Evolutionary conservation across 306 rosid species (phyloP).

Genomic region (Vigna hirtella): DNA sequence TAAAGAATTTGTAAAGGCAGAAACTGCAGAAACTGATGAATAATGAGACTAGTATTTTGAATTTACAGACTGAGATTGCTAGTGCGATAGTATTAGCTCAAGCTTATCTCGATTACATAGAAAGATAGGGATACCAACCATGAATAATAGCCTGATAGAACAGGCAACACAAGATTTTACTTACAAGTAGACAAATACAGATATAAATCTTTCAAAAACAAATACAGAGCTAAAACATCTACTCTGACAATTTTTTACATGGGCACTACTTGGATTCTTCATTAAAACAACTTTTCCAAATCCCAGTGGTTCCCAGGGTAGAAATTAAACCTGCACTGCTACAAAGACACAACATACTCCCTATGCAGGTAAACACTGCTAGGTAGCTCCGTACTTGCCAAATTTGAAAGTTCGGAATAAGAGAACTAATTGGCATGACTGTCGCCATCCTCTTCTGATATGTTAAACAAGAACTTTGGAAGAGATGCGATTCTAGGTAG

Average conservation of each 20-base stretch:
- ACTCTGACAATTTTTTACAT: conserved; percentile 38
- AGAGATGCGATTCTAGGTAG: conserved; percentile 88
- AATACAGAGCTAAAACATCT: conserved; percentile 27
- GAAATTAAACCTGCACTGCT: conserved; percentile 31
- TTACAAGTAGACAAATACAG: conserved; percentile 25
- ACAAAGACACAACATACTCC: conserved; percentile 19
- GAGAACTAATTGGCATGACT: conserved; percentile 47
- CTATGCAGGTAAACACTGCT: conserved; percentile 24
- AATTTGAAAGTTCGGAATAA: conserved; percentile 5
- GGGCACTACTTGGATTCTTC: conserved; percentile 61
- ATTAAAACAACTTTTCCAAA: conserved; percentile 76
- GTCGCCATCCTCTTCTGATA: conserved; percentile 68
- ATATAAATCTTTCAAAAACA: not conserved
- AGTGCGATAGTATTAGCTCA: not conserved
- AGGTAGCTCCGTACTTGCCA: conserved; percentile 23
- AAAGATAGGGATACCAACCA: conserved; percentile 2
- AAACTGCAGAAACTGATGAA: too few relatives aligned
- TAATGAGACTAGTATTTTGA: not conserved
- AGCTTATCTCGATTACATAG: not conserved
- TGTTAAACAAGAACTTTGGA: conserved; percentile 78
- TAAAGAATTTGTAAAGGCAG: too few relatives aligned
- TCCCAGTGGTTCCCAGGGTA: conserved; percentile 49
- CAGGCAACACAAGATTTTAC: conserved; percentile 33
- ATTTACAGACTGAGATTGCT: not conserved
- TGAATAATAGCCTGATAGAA: not conserved